These are phyloP conservation scores for Forsythia viridissima DNA, from an alignment of 257 asterid genomes.

Conservation along the genomic window DNA sequence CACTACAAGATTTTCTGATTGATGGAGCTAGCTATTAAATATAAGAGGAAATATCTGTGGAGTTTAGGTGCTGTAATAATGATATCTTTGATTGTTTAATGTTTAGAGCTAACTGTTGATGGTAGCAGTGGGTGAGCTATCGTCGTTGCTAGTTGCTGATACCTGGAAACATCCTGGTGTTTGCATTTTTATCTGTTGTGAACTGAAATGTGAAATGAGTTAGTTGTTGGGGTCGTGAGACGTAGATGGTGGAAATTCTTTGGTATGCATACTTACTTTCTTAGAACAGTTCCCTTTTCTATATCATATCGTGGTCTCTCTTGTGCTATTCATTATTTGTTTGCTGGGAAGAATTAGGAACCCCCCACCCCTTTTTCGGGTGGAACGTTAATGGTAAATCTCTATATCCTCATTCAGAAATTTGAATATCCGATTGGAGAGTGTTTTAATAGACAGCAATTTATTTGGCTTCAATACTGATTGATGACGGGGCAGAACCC, in stretches of 20 bases:
- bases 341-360: neutral
- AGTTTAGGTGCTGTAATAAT: neutral
- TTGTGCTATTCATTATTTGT: neutral
- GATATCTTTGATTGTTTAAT: neutral
- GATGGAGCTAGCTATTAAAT: neutral
- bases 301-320: neutral
- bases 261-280: neutral
- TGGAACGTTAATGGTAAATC: neutral
- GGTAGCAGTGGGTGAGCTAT: neutral
- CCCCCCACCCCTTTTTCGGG: neutral
- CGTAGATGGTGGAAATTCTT: neutral
- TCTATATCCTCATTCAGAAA: neutral
- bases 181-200: neutral
- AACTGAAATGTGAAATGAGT: neutral
- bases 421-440: neutral
- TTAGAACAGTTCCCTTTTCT: neutral
- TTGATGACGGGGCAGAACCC: neutral
- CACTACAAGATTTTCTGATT: neutral
- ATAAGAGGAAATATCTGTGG: neutral
- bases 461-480: neutral
- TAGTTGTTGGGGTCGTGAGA: neutral
- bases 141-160: neutral
- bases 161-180: neutral
- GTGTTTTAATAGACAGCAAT: neutral
- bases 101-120: neutral